phyloP scores from a whole-genome alignment of 2,329 filamentous ascomycete genomes.

The Stromatinia cepivora region DNA sequence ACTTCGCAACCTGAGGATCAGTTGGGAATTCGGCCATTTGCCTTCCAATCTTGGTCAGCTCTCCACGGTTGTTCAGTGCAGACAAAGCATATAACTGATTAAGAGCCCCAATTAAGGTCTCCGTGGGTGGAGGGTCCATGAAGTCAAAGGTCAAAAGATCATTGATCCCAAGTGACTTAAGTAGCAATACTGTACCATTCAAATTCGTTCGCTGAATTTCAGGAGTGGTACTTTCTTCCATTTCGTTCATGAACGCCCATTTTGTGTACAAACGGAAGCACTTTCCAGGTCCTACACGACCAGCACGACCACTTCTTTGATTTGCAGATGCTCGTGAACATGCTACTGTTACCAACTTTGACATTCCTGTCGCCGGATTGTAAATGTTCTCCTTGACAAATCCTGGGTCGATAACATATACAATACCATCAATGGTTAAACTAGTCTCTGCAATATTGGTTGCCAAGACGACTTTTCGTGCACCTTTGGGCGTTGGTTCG shows the following conservation, averaged over 20 bases:
- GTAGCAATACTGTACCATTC: slow-evolving; percentile 76
- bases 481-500: slow-evolving; percentile 81
- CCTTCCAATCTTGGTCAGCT: slow-evolving; percentile 84
- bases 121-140: slow-evolving; percentile 88
- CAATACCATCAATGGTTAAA: slow-evolving; percentile 92
- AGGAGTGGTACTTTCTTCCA: slow-evolving; percentile 87
- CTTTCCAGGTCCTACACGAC: slow-evolving; percentile 87
- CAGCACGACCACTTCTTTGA: slow-evolving; percentile 88
- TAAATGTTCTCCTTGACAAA: slow-evolving; percentile 96
- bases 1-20: slow-evolving; percentile 87
- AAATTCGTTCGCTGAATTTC: slow-evolving; percentile 93
- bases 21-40: slow-evolving; percentile 96
- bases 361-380: slow-evolving; percentile 89
- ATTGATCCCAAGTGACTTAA: slow-evolving; percentile 90
- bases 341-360: slow-evolving; percentile 84
- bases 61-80: slow-evolving; percentile 82
- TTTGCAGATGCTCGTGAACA: slow-evolving; percentile 91
- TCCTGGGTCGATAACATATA: slow-evolving; percentile 93
- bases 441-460: slow-evolving; percentile 98
- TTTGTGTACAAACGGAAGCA: slow-evolving; percentile 94
- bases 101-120: slow-evolving; percentile 83
- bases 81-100: slow-evolving; percentile 91
- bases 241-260: slow-evolving; percentile 90
- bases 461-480: slow-evolving; percentile 87
- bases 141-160: slow-evolving; percentile 94